Evolutionary conservation across 768 basidiomycete genomes (phyloP), one percentile per base, ranked within the genome.

Genomic region (Lentinula lateritia): DNA sequence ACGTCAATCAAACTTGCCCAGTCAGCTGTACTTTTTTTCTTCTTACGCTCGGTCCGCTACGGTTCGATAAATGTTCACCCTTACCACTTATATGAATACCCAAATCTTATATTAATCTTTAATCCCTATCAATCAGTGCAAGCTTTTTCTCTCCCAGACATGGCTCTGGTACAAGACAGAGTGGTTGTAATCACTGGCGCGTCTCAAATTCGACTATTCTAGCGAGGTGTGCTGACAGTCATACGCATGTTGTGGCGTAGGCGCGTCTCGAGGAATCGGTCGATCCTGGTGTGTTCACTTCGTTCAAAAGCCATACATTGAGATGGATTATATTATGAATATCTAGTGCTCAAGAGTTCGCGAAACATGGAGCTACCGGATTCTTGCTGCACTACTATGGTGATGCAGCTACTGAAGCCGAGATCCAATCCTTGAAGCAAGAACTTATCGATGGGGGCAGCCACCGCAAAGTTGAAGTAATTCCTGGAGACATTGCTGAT

Each of bases 231-330:
- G 23, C 20, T 18, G 43, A 45, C 43, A 42, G 83, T 89, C 15
- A 83, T 82, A 62, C 85, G 90, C 5, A 39, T 9, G 13, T 8
- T 39, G 13, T 39, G 13, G 2, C 65, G 90, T 89, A 15, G 89
- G 89, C 16, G 79, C 85, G n/a, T 87, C 86, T 6, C 77, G 86
- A 62, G 90, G 89, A 20, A 92, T 92, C 61, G 89, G 90, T 12
- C 78, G 85, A 63, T 86, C 83, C 34, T 87, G 86, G 78, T 78
- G 65, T 48, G 71, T 55, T 36, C 50, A 43, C 18, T 28, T n/a
- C 28, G 41, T 52, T 52, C 15, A 9, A 39, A 38, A 23, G 36
- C 48, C 34, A 20, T 18, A 2, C 2, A 36, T 45, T 28, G 34
- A 42, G 35, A 39, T 20, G n/a, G 58, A 9, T 50, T 36, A 52